phyloP scores from a whole-genome alignment of 108 stramenopile genomes.

The Cyclotella baltica region DNA sequence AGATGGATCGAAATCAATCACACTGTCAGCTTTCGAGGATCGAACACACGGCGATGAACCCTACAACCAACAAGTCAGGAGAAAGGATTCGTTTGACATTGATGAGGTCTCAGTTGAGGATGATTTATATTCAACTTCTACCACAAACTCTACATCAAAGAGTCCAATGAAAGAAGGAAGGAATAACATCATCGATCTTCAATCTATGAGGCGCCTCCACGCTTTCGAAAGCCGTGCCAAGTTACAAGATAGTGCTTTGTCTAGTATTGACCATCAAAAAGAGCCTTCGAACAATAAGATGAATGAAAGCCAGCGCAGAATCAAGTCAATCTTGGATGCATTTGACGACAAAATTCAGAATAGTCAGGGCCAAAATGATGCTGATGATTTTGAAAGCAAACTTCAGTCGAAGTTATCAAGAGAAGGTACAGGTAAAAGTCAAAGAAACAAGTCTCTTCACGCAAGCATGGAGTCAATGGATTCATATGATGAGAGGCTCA shows the following conservation, averaged over 20 bases:
- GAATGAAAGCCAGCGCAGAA: neutral
- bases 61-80: neutral
- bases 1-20: neutral
- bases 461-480: neutral
- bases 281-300: neutral
- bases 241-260: neutral
- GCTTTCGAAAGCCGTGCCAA: neutral
- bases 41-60: neutral
- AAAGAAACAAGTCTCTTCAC: neutral
- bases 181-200: neutral
- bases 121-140: neutral
- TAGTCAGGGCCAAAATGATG: neutral
- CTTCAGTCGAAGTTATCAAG: neutral
- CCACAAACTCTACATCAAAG: neutral
- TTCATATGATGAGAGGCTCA: neutral
- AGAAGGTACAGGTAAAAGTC: neutral
- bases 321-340: neutral
- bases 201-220: neutral
- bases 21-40: neutral
- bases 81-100: neutral
- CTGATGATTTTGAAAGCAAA: neutral
- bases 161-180: neutral
- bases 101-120: neutral
- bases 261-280: neutral
- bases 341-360: neutral